Evolutionary conservation across 163 green algal genomes (phyloP).

Genomic region (Dunaliella salina): DNA sequence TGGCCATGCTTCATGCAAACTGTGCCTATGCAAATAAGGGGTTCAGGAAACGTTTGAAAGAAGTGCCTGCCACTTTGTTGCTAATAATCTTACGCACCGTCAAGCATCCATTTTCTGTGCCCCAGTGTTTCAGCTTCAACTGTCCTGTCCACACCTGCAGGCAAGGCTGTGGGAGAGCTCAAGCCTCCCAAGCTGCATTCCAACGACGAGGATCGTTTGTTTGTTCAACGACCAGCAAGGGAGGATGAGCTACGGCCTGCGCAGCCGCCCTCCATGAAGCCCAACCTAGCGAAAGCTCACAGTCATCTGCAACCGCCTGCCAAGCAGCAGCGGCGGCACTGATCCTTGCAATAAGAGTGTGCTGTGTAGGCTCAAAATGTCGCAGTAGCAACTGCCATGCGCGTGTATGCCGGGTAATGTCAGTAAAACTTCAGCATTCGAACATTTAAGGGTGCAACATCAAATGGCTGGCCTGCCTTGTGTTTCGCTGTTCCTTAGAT

Average conservation of each 20-base stretch:
- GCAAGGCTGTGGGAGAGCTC: constrained; percentile 50
- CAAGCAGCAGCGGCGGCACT: neutral
- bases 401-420: neutral
- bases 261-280: neutral
- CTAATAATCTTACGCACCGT: too few relatives aligned
- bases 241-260: constrained; percentile 11
- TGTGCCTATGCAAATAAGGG: too few relatives aligned
- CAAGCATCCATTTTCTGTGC: too few relatives aligned
- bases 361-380: too few relatives aligned
- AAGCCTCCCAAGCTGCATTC: constrained; percentile 77
- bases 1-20: too few relatives aligned
- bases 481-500: neutral
- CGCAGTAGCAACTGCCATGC: too few relatives aligned
- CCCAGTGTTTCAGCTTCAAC: too few relatives aligned
- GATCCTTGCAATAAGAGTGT: too few relatives aligned
- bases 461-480: too few relatives aligned
- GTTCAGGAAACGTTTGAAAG: too few relatives aligned
- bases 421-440: neutral
- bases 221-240: constrained; percentile 55
- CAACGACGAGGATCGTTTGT: constrained; percentile 73
- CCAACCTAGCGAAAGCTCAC: neutral
- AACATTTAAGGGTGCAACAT: neutral
- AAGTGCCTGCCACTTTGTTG: too few relatives aligned
- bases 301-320: neutral
- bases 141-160: neutral